Evolutionary conservation across 75 land plant genomes (phyloP).

Genomic region (Cryptomeria japonica): DNA sequence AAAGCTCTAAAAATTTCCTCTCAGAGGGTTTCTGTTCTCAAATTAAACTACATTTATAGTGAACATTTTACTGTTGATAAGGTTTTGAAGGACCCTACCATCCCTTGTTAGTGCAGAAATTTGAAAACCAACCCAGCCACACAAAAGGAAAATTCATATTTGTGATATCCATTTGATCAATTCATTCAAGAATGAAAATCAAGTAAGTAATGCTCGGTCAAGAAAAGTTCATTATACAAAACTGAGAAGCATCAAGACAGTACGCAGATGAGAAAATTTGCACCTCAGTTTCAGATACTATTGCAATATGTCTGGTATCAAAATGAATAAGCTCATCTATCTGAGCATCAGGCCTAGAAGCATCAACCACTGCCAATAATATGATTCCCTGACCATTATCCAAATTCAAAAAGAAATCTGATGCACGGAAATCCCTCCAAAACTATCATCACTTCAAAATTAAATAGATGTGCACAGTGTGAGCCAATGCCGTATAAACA

Average conservation of each 20-base stretch:
- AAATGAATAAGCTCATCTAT: constrained; percentile 43
- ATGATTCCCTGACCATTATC: constrained; percentile 36
- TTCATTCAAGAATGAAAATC: background rate
- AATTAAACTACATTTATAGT: background rate
- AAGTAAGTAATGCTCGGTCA: background rate
- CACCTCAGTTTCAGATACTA: constrained; percentile 41
- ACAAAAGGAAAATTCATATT: background rate
- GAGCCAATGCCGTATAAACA: background rate
- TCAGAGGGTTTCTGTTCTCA: background rate
- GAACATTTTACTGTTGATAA: background rate
- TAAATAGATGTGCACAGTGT: background rate
- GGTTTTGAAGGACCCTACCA: background rate
- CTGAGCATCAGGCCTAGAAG: constrained; percentile 25
- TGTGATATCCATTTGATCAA: background rate
- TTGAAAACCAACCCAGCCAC: background rate
- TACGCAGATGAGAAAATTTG: background rate
- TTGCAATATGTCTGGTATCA: constrained; percentile 31
- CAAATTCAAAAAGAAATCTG: constrained; percentile 40
- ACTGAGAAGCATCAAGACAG: background rate
- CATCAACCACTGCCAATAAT: constrained; percentile 54
- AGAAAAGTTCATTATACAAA: background rate
- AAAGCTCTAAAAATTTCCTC: background rate
- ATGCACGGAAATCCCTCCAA: constrained; percentile 21
- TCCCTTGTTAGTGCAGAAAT: background rate
- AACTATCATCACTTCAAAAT: background rate